phyloP scores from a whole-genome alignment of 495 filamentous ascomycete genomes.

The Tuber calosporum region DNA sequence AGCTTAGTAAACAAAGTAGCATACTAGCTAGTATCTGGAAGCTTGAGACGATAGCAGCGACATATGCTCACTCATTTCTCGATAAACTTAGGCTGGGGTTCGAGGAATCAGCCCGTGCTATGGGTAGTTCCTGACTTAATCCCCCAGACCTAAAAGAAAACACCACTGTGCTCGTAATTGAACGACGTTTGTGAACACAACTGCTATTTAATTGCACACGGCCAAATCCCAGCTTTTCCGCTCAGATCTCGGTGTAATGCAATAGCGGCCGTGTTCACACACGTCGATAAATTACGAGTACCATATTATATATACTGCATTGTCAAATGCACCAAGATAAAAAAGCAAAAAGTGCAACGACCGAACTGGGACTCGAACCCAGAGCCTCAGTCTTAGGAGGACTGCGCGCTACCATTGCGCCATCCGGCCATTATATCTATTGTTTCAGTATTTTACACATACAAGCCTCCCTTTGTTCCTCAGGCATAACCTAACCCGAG shows the following conservation, averaged over 20 bases:
- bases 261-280: too few relatives aligned
- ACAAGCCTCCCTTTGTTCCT: background rate
- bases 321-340: background rate
- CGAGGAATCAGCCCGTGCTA: background rate
- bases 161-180: too few relatives aligned
- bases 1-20: too few relatives aligned
- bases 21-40: background rate
- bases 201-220: too few relatives aligned
- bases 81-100: background rate
- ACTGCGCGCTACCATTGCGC: constrained; percentile 39
- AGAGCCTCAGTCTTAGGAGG: constrained; percentile 39
- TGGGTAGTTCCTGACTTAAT: background rate
- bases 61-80: background rate
- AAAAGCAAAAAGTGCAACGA: constrained; percentile 17
- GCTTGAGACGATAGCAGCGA: background rate
- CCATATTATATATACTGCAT: too few relatives aligned
- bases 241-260: too few relatives aligned
- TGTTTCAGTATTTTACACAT: background rate
- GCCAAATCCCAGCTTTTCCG: too few relatives aligned
- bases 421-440: constrained; percentile 19
- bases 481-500: background rate
- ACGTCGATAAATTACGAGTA: too few relatives aligned
- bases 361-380: constrained; percentile 41
- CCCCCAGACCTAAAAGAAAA: background rate
- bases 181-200: too few relatives aligned